Conservation (phyloP, 2,329 filamentous ascomycete species). For the Didymella pinodella region DNA sequence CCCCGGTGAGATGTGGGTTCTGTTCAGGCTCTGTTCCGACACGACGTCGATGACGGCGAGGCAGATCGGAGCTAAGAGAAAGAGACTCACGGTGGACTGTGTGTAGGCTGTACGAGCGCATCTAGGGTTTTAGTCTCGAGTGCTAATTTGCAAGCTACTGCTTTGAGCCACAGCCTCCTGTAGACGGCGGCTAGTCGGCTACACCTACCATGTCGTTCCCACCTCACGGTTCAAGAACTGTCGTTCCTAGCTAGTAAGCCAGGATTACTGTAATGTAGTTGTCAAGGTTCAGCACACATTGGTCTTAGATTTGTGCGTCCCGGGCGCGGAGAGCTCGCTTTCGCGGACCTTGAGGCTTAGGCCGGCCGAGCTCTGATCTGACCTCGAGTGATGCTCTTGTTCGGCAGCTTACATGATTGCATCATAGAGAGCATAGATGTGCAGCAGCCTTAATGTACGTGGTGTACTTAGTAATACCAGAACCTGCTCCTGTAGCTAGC, state of each 20-base stretch:
- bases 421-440: slow-evolving; percentile 1
- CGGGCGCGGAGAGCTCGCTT: not conserved
- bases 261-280: not conserved
- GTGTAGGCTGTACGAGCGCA: slow-evolving; percentile 1
- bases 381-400: not conserved
- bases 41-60: slow-evolving; percentile 13
- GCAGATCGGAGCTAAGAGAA: slow-evolving; percentile 12
- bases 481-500: slow-evolving; percentile 8
- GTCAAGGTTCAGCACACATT: not conserved
- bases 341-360: not conserved
- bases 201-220: slow-evolving; percentile 7
- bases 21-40: not conserved
- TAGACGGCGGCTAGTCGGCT: slow-evolving; percentile 8
- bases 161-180: slow-evolving; percentile 7
- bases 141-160: slow-evolving; percentile 3
- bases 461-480: not conserved
- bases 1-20: slow-evolving; percentile 10
- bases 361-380: not conserved
- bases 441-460: slow-evolving; percentile 7
- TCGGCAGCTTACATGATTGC: not conserved
- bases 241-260: not conserved
- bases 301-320: not conserved
- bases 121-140: not conserved
- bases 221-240: slow-evolving; percentile 12
- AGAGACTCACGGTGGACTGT: not conserved